Base-by-base conservation (phyloP, 1,139 yeast species). In the Yamadazyma siamensis region DNA sequence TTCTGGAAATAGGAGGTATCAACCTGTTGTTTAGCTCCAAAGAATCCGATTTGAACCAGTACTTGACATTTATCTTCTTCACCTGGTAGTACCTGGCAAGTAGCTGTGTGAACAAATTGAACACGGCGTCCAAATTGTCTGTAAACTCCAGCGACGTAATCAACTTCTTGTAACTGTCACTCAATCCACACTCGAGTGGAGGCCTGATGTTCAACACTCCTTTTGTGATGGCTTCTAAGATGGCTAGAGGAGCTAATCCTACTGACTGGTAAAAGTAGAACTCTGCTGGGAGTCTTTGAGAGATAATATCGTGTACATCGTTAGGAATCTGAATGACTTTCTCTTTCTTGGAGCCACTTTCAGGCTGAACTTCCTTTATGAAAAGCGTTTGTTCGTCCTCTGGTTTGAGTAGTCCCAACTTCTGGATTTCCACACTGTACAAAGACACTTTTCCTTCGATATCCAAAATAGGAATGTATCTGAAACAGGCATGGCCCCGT, bases 221-320 rank as follows among this genome's bases (percentile, higher is more conserved):
- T 33, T 75, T 76, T 0, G 85, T 70, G 14, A 88, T 66, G 0
- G 87, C 75, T 40, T 83, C 85, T 30, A 84, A 65, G 23, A 85
- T 54, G 37, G 76, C 78, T 6, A 84, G 66, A 6, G 83, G 77
- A 15, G 83, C 62, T 25, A 89, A 54, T 1, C 97, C 98, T 32
- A 83, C 59, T 0, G 94, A 80, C 49, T 80, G 77, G 56, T 88
- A 91, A 50, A 82, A 87, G 50, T 78, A 81, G 27, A 84, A 67
- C 57, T 89, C 97, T 28, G 88, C 85, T 1, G 97, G 95, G 32
- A 91, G 65, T 49, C 94, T 74, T 53, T 85, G 89, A 4, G 95
- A 88, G 31, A 91, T 71, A 32, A 89, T 74, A 29, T 82, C 91
- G 50, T 86, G 94, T 14, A 86, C 66, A 53, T 88, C 94, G 39